A percentile compares a stretch with the other conserved stretches of the same genome.
Evolutionary conservation across 106 monocot genomes (phyloP).

Genomic region (Apostasia shenzhenica): DNA sequence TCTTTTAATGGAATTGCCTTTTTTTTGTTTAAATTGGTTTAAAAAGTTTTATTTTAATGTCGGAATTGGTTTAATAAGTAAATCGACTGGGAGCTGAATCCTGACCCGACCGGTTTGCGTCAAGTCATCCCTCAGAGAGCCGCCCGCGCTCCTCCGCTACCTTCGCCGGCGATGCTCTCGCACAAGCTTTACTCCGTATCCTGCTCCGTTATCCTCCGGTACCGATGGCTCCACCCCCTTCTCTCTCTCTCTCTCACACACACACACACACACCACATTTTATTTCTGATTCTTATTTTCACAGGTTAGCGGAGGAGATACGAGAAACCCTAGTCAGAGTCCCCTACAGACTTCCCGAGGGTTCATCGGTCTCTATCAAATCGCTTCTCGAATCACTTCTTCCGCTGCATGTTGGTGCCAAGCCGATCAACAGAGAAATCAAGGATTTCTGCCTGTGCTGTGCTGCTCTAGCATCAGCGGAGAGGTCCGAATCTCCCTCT

Average conservation of each 20-base stretch:
- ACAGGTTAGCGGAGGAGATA: slow-evolving; percentile 26
- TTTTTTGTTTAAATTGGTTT: too few relatives aligned
- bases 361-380: slow-evolving; percentile 63
- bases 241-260: not conserved
- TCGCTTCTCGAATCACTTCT: slow-evolving; percentile 46
- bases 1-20: too few relatives aligned
- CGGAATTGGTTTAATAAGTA: too few relatives aligned
- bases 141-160: not conserved
- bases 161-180: not conserved
- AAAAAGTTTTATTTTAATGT: too few relatives aligned
- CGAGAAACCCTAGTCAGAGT: slow-evolving; percentile 31
- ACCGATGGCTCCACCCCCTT: not conserved
- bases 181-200: slow-evolving; percentile 13
- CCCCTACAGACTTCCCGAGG: slow-evolving; percentile 38
- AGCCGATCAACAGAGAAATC: slow-evolving; percentile 13
- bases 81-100: too few relatives aligned
- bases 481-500: slow-evolving; percentile 47
- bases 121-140: too few relatives aligned
- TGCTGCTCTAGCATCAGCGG: slow-evolving; percentile 44
- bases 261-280: not conserved
- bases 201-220: slow-evolving; percentile 11
- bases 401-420: not conserved
- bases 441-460: slow-evolving; percentile 50
- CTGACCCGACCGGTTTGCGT: too few relatives aligned
- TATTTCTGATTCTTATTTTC: not conserved